phyloP scores from a whole-genome alignment of 1,284 basidiomycete genomes.

The Tremellales sp. region DNA sequence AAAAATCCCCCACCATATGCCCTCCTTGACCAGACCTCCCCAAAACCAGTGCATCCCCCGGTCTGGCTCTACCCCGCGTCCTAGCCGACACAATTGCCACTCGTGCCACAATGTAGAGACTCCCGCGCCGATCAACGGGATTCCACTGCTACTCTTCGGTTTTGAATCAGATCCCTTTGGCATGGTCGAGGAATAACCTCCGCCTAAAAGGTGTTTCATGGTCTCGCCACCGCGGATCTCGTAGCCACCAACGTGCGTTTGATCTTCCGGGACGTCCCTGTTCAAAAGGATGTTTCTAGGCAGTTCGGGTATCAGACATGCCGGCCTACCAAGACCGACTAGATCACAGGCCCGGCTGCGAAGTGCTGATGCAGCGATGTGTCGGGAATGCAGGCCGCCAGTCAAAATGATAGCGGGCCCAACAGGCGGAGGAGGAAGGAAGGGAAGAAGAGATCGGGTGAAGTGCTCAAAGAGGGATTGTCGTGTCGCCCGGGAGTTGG shows the following conservation, averaged over 20 bases:
- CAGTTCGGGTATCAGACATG: conserved; percentile 34
- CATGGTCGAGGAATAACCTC: conserved; percentile 4
- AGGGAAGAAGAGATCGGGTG: conserved; percentile 33
- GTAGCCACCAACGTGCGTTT: conserved; percentile 27
- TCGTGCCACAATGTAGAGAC: conserved; percentile 45
- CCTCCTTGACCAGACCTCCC: conserved; percentile 22
- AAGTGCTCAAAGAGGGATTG: conserved; percentile 43
- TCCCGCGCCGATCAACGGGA: conserved; percentile 41
- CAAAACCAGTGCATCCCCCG: conserved; percentile 30
- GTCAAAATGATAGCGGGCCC: conserved; percentile 45
- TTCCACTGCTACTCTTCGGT: too few species aligned
- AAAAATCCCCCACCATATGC: conserved; percentile 31
- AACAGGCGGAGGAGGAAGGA: conserved; percentile 28
- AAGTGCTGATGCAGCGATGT: conserved; percentile 30
- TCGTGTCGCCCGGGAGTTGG: conserved; percentile 16
- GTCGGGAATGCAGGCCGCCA: conserved; percentile 38
- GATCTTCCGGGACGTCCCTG: conserved; percentile 13
- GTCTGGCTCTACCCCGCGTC: conserved; percentile 36
- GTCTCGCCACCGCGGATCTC: conserved; percentile 26
- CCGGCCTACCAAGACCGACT: conserved; percentile 40
- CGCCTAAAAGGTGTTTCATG: conserved; percentile 25
- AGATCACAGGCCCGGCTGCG: conserved; percentile 36
- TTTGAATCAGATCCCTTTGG: neutral
- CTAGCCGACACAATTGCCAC: conserved; percentile 42
- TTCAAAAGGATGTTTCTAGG: conserved; percentile 33